Evolutionary conservation across 495 filamentous ascomycete genomes (phyloP), one percentile per base, ranked within the genome.

Genomic region (Penicillium arizonense): DNA sequence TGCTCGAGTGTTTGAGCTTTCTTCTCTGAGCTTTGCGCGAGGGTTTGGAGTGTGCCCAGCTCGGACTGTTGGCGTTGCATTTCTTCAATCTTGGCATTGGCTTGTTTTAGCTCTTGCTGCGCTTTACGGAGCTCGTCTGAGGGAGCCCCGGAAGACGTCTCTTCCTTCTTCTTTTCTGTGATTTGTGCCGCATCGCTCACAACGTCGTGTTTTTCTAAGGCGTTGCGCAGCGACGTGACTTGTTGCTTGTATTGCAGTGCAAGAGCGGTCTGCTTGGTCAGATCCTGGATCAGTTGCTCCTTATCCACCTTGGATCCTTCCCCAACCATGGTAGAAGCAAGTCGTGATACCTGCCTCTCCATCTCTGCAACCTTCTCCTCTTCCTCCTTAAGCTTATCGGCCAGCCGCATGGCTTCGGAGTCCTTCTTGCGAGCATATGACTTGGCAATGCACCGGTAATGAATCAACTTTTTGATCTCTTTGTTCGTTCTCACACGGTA

Each of bases 351-450:
- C 53, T 81, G 80, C 7, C 65, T 63, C 49, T 84, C 79, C 74
- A 79, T 75, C 30, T 72, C 69, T 38, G 74, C 56, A 20, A 76
- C 82, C 69, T 79, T 77, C 73, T 77, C 48, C 60, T 78, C 67
- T 68, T 82, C 85, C 43, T 88, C 83, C 50, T 78, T 79, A 26
- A 97, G 76, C 60, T 86, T 86, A 50, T 88, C 83, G 21, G 77
- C 77, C 32, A 97, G 70, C 21, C 88, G 82, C 14, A 81, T 76
- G 20, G 88, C 88, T 62, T 96, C 87, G 0, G 75, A 77, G 67
- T 98, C 94, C 67, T 96, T 97, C 72, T 88, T 87, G 60, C 85
- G 87, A 32, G 94, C 94, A 64, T 89, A 97, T 42, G 84, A 88
- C 67, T 91, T 96, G 9, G 92, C 91, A 44, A 89, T 77, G 20